Conservation (phyloP, 768 basidiomycete genomes). For the Collybia nuda region DNA sequence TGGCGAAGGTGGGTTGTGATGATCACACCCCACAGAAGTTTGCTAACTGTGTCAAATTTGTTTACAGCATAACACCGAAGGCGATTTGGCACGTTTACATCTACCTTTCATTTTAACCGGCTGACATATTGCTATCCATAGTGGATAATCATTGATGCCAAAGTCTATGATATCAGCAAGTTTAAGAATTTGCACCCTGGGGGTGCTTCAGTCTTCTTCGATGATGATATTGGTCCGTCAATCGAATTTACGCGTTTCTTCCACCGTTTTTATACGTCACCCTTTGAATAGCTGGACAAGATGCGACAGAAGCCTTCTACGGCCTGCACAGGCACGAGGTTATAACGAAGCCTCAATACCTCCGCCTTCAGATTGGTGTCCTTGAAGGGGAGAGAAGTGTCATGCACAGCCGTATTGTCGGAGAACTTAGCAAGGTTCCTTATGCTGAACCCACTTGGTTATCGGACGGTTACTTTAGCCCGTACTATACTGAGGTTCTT, state of each 20-base stretch:
- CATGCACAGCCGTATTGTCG: constrained; percentile 55
- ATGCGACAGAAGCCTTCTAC: constrained; percentile 90
- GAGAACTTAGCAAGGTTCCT: constrained; percentile 76
- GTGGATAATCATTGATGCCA: constrained; percentile 88
- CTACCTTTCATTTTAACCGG: neutral
- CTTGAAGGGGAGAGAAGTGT: constrained; percentile 67
- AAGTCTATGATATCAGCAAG: constrained; percentile 80
- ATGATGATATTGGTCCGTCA: constrained; percentile 70
- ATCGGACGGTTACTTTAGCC: constrained; percentile 66
- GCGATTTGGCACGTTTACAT: constrained; percentile 54
- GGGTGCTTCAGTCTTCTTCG: constrained; percentile 73
- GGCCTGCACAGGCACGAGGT: constrained; percentile 89
- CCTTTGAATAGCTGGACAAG: constrained; percentile 73
- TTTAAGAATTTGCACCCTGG: constrained; percentile 89
- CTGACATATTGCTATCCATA: neutral
- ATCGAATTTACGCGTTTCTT: neutral
- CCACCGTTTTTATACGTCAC: constrained; percentile 20
- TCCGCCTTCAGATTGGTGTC: constrained; percentile 72
- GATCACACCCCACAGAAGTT: neutral
- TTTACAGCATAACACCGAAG: constrained; percentile 69
- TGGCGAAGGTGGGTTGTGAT: constrained; percentile 35
- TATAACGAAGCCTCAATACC: constrained; percentile 75
- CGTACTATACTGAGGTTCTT: constrained; percentile 72
- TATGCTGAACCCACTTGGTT: constrained; percentile 91
- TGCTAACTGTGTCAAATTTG: neutral